These are phyloP conservation scores for Trichothecium sympodiale DNA, from an alignment of 2,329 filamentous ascomycete genomes.

Conservation along the genomic window DNA sequence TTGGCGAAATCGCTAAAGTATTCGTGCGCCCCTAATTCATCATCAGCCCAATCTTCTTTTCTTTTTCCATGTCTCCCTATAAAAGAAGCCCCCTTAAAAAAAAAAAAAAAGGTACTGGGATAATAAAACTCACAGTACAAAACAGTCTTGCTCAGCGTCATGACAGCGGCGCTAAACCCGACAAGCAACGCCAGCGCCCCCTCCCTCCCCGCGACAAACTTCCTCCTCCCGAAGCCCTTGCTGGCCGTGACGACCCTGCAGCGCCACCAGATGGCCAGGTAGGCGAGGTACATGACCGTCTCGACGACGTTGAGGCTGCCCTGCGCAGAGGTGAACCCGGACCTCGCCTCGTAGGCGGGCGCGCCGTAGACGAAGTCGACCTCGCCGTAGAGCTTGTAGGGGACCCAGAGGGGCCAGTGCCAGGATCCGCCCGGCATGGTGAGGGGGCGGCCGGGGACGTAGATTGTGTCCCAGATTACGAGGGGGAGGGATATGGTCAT, in stretches of 20 bases:
- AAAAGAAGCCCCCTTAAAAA: background rate
- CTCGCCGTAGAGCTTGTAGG: slow-evolving; percentile 70
- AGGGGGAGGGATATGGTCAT: slow-evolving; percentile 64
- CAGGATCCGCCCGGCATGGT: slow-evolving; percentile 68
- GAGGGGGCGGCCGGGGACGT: slow-evolving; percentile 69
- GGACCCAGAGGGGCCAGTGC: slow-evolving; percentile 62
- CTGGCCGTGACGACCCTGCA: slow-evolving; percentile 1
- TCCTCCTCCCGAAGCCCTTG: slow-evolving; percentile 9
- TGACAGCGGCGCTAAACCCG: slow-evolving; percentile 42
- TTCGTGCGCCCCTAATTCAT: slow-evolving; percentile 38
- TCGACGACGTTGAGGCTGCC: slow-evolving; percentile 58
- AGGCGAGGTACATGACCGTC: slow-evolving; percentile 47
- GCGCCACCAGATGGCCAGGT: slow-evolving; percentile 33
- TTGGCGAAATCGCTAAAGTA: slow-evolving; percentile 44
- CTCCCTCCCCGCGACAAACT: slow-evolving; percentile 26
- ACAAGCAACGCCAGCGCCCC: slow-evolving; percentile 35
- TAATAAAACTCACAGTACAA: slow-evolving; percentile 40
- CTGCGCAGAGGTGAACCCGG: slow-evolving; percentile 74
- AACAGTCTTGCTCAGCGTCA: slow-evolving; percentile 52
- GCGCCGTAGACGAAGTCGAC: slow-evolving; percentile 77
- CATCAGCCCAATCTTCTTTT: background rate
- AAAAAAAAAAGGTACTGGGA: background rate
- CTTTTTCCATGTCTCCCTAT: background rate
- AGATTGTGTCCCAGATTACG: slow-evolving; percentile 70
- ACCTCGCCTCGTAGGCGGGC: slow-evolving; percentile 53